Percentiles rank a stretch among this genome's conserved stretches.
Conservation (phyloP, 2,329 filamentous ascomycete species). For the Chaetomium sp. region DNA sequence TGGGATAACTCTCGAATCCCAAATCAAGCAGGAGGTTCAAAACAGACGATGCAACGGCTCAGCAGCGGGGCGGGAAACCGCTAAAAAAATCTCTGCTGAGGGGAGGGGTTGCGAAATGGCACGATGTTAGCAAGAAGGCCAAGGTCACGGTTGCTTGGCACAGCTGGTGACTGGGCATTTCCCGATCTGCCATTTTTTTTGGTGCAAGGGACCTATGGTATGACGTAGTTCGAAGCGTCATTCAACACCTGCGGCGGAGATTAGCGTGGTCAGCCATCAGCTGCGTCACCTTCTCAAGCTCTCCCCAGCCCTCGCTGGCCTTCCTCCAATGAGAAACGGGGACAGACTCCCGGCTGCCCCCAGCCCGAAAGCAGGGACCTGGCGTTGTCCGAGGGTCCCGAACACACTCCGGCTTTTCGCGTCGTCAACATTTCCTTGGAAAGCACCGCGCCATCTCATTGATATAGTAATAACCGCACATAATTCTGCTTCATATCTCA, state of each 20-base stretch:
- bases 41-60: neutral
- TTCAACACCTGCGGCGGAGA: constrained; percentile 3
- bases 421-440: too few species aligned
- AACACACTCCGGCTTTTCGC: too few species aligned
- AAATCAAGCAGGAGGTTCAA: neutral
- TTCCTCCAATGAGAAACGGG: neutral
- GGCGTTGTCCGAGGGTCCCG: too few species aligned
- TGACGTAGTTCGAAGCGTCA: constrained; percentile 21
- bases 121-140: neutral
- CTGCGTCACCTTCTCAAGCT: constrained; percentile 6
- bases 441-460: too few species aligned
- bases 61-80: neutral
- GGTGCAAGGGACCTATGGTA: constrained; percentile 8
- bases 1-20: neutral
- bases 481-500: too few species aligned
- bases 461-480: too few species aligned
- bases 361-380: too few species aligned
- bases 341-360: too few species aligned
- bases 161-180: constrained; percentile 1
- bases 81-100: neutral
- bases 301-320: neutral
- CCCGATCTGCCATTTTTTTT: constrained; percentile 2
- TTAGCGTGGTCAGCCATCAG: constrained; percentile 6
- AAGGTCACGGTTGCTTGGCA: constrained; percentile 8
- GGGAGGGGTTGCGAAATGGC: neutral